phyloP scores from a whole-genome alignment of 2,329 filamentous ascomycete genomes.

The Calonectria honghensis region DNA sequence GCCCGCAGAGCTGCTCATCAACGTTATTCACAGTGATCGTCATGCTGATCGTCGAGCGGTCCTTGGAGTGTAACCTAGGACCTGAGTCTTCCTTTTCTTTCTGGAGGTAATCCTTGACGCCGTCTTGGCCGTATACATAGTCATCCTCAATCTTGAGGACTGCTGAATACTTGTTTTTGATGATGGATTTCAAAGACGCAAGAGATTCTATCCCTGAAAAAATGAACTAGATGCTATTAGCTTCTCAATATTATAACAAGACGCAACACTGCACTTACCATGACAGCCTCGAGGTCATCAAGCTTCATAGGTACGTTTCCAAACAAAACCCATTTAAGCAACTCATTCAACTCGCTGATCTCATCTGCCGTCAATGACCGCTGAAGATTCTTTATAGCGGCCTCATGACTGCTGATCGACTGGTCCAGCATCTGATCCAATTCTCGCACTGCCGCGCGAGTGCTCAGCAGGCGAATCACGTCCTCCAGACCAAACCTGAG shows the following conservation, averaged over 20 bases:
- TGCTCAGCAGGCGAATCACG: background rate
- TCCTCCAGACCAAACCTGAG: conserved; percentile 8
- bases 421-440: conserved; percentile 7
- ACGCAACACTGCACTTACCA: background rate
- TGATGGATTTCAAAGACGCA: background rate
- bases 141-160: background rate
- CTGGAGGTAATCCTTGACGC: background rate
- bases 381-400: conserved; percentile 6
- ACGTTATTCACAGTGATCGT: conserved; percentile 1
- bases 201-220: background rate
- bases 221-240: background rate
- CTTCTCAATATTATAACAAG: no score
- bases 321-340: conserved; percentile 8
- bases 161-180: conserved; percentile 1
- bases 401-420: conserved; percentile 12
- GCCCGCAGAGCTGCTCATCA: conserved; percentile 1
- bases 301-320: background rate
- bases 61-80: background rate
- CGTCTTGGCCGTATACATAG: background rate
- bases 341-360: background rate
- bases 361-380: background rate
- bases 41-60: background rate
- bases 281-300: background rate
- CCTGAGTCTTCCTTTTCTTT: background rate
- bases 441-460: background rate